Percentiles rank a stretch among this genome's conserved stretches.
phyloP scores from a whole-genome alignment of 441 rosid species.

The Isatis lusitanica region DNA sequence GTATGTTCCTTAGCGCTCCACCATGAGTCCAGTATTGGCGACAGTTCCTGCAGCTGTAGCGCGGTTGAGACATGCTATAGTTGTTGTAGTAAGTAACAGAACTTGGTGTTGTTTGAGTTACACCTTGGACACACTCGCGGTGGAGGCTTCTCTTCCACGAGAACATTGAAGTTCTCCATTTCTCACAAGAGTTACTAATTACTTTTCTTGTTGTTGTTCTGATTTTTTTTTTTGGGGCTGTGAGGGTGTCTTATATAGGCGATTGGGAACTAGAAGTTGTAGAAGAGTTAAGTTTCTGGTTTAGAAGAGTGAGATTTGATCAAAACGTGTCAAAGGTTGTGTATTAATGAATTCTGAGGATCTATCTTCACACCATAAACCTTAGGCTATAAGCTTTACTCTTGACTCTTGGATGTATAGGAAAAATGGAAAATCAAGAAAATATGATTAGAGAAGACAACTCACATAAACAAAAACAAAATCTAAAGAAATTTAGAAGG shows the following conservation, averaged over 20 bases:
- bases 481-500: not conserved
- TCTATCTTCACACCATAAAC: conserved; percentile 1
- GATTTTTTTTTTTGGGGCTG: conserved; percentile 21
- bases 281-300: not conserved
- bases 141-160: conserved; percentile 19
- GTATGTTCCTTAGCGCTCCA: conserved; percentile 69
- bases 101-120: conserved; percentile 68
- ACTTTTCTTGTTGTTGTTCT: conserved; percentile 23
- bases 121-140: conserved; percentile 67
- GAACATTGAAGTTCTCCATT: not conserved
- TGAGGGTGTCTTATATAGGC: conserved; percentile 16
- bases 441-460: not conserved
- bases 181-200: conserved; percentile 30
- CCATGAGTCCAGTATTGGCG: conserved; percentile 86
- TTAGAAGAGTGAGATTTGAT: not conserved
- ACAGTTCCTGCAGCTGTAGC: conserved; percentile 76
- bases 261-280: not conserved
- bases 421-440: conserved; percentile 1
- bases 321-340: conserved; percentile 8
- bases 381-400: not conserved
- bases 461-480: not conserved
- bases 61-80: conserved; percentile 72
- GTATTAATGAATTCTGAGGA: not conserved
- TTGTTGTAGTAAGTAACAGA: conserved; percentile 87
- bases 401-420: conserved; percentile 6